phyloP scores from a whole-genome alignment of 192 early-diverging fungal genomes.

The Podila clonocystis region DNA sequence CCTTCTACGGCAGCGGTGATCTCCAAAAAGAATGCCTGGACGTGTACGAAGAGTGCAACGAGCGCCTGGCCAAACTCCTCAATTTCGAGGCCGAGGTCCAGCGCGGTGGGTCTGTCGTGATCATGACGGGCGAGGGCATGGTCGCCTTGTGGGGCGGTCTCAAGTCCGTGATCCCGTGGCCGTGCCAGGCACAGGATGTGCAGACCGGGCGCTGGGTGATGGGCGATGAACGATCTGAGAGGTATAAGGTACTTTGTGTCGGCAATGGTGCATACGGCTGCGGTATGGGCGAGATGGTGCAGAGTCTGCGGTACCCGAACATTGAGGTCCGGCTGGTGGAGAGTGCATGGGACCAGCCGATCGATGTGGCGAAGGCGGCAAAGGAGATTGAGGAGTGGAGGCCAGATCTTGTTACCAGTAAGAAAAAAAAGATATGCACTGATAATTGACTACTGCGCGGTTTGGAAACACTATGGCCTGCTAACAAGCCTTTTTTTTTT shows the following conservation, averaged over 20 bases:
- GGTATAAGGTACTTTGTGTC: slow-evolving; percentile 26
- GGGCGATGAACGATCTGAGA: neutral
- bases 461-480: too few relatives aligned
- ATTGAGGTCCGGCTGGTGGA: slow-evolving; percentile 20
- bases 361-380: slow-evolving; percentile 15
- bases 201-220: neutral
- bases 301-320: slow-evolving; percentile 36
- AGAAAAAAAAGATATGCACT: neutral
- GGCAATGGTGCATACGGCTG: slow-evolving; percentile 45
- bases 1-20: slow-evolving; percentile 44
- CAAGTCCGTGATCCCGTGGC: slow-evolving; percentile 46
- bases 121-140: slow-evolving; percentile 48
- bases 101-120: slow-evolving; percentile 21
- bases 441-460: too few relatives aligned
- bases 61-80: slow-evolving; percentile 1
- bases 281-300: slow-evolving; percentile 39
- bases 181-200: neutral
- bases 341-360: slow-evolving; percentile 18
- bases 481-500: neutral
- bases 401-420: slow-evolving; percentile 47
- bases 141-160: slow-evolving; percentile 41
- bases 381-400: slow-evolving; percentile 25
- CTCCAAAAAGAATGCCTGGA: slow-evolving; percentile 20
- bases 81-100: slow-evolving; percentile 7
- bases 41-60: slow-evolving; percentile 19